Evolutionary conservation across 768 basidiomycete species (phyloP), one percentile per base, ranked within the genome.

Genomic region (Austroboletus eburneus): DNA sequence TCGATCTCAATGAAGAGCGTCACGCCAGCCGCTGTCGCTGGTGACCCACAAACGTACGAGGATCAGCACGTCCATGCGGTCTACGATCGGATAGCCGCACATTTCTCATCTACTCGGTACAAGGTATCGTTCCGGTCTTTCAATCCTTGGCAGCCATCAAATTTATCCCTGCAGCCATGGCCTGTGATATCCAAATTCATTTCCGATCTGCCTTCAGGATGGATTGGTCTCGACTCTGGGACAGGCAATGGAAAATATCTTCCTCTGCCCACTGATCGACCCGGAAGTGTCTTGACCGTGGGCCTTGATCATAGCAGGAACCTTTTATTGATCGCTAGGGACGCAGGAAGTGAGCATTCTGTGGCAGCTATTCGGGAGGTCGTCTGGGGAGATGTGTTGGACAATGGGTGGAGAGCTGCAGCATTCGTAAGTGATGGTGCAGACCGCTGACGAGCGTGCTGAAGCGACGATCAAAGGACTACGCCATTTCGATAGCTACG

Each of bases 201-300:
- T 21, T 72, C 77, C 7, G 78, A 75, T 34, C 62, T 96, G 13
- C 78, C 86, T 13, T 69, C 81, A 17, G 86, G 91, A 21, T 90
- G 82, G 72, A 71, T 96, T 29, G 95, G 95, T 10, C 75, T 99
- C 21, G 96, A 99, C 65, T 87, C 91, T 21, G 96, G 96, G 5
- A 91, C 91, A 21, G 96, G 96, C 2, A 99, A 99, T 56, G 96
- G 96, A 37, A 98, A 99, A 75, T 98, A 98, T 69, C 78, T 98
- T 2, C 84, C 88, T 3, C 67, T 90, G 2, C 85, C 87, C 6
- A 52, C 66, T 1, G 81, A 88, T 40, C 73, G 78, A 14, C 81
- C 81, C 5, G 70, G 72, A 12, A 74, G 74, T 22, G 64, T 84
- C 40, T 78, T 83, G 72, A 92, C 87, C 16, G 72, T 97, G 34